Base-by-base conservation (phyloP, 306 rosid species). In the Echinosophora koreensis region DNA sequence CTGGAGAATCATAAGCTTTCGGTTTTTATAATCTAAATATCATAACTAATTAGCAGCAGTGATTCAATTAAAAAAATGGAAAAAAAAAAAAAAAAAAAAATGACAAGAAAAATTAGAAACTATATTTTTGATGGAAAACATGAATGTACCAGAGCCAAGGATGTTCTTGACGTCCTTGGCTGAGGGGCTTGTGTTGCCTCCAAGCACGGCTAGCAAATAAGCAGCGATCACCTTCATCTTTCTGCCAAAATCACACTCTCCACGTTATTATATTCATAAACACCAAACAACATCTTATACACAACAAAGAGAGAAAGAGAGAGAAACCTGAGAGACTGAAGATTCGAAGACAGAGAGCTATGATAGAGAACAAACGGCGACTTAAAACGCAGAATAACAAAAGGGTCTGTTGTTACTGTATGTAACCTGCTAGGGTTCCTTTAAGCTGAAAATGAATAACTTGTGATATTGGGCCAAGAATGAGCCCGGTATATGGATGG, bases 201-300 rank as follows among this genome's bases (percentile, higher is more conserved):
- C 91, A 42, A 90, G 80, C 2, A 86, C 90, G 51, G 91, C 91
- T 4, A 90, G 74, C 85, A 90, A 64, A 39, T 90, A 90, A 0
- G 91, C 91, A 30, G 91, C 94, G 1, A 90, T 60, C 5, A 86
- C 89, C 91, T 90, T 90, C 94, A 90, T 90, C 57, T 68, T 85
- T 78, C 81, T 59, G 71, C 46, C 0, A 66, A 69, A 46, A 32
- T 27, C 58, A 13, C 9, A 28, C 74, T 5, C 5, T 56, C 3
- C 17, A 3, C 17, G 32, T 16, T 15, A 61, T 1, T 30, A 30
- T 30, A 44, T 7, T 27, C 6, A 14, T 0, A 35, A 34, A 14
- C 17, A 4, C 7, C 7, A 3, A 2, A 8, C 28, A 47, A 32
- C 47, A 52, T 3, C 22, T 22, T 22, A 4, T 3, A 15, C 41